Conservation (phyloP, 2,329 filamentous ascomycete species). For the Trichophyton rubrum region DNA sequence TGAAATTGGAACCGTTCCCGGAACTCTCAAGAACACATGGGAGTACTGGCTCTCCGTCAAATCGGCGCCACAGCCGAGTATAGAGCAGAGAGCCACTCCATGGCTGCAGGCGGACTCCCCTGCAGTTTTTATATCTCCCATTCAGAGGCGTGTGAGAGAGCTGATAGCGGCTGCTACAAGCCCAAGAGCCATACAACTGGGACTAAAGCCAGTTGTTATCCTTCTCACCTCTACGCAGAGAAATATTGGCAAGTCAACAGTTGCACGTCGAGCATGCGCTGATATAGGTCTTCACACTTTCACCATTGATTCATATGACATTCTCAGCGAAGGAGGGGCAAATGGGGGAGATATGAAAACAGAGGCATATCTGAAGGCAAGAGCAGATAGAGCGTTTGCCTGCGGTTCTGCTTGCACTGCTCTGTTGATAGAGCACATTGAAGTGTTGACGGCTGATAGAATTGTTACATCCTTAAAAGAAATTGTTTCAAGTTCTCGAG, state of each 20-base stretch:
- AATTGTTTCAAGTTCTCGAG: slow-evolving; percentile 63
- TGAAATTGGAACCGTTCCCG: slow-evolving; percentile 67
- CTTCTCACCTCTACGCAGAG: slow-evolving; percentile 84
- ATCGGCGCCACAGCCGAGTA: slow-evolving; percentile 42
- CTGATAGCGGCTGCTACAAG: slow-evolving; percentile 82
- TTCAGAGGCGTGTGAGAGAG: slow-evolving; percentile 64
- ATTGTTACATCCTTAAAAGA: slow-evolving; percentile 78
- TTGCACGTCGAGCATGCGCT: slow-evolving; percentile 63
- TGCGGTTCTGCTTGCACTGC: slow-evolving; percentile 76
- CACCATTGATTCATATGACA: slow-evolving; percentile 79
- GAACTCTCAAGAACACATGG: slow-evolving; percentile 66
- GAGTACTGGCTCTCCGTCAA: slow-evolving; percentile 77
- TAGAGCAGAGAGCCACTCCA: slow-evolving; percentile 25
- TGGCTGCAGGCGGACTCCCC: slow-evolving; percentile 27
- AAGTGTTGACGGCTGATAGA: slow-evolving; percentile 79
- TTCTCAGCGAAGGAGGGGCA: slow-evolving; percentile 78
- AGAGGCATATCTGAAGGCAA: slow-evolving; percentile 74
- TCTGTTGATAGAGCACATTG: slow-evolving; percentile 77
- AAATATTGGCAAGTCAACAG: slow-evolving; percentile 79
- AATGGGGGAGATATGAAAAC: slow-evolving; percentile 88
- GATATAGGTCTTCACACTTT: slow-evolving; percentile 89
- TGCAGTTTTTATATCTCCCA: slow-evolving; percentile 37
- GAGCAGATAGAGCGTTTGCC: slow-evolving; percentile 76
- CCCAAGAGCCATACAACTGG: slow-evolving; percentile 69
- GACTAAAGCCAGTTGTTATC: slow-evolving; percentile 77